A percentile compares a stretch with the other conserved stretches of the same genome.
phyloP scores from a whole-genome alignment of 192 early-diverging fungal genomes.

The Coemansia sp. region DNA sequence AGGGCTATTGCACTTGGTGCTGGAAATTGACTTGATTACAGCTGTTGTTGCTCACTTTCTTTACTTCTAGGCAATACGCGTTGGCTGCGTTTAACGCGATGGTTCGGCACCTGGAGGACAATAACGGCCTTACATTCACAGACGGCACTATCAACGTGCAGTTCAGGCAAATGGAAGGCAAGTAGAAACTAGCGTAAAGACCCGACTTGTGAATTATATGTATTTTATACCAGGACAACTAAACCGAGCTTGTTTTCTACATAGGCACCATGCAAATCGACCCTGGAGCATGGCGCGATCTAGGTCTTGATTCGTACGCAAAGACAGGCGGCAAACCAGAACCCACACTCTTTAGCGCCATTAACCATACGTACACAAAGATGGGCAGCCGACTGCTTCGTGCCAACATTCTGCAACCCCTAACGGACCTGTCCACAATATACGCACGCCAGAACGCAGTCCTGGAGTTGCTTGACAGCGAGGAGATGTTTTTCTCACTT shows the following conservation, averaged over 20 bases:
- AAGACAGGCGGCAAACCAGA: constrained; percentile 7
- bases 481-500: constrained; percentile 56
- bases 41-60: neutral
- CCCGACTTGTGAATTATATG: too few species aligned
- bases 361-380: constrained; percentile 36
- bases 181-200: neutral
- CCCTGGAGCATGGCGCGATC: constrained; percentile 44
- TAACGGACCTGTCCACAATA: constrained; percentile 40
- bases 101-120: constrained; percentile 29
- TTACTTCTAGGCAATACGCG: constrained; percentile 32
- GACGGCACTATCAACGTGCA: constrained; percentile 23
- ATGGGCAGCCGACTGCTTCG: constrained; percentile 65
- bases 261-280: constrained; percentile 52
- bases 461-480: constrained; percentile 42
- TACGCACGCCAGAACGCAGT: constrained; percentile 34
- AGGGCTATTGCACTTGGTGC: too few species aligned
- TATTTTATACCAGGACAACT: too few species aligned
- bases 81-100: constrained; percentile 45
- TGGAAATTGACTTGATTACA: neutral
- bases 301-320: constrained; percentile 22
- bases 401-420: constrained; percentile 76
- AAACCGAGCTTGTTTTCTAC: neutral
- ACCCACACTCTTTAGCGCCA: constrained; percentile 26
- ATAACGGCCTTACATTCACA: constrained; percentile 10
- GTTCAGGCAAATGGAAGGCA: constrained; percentile 45